phyloP scores from a whole-genome alignment of 495 filamentous ascomycete species.

The Aspergillus ellipticus region DNA sequence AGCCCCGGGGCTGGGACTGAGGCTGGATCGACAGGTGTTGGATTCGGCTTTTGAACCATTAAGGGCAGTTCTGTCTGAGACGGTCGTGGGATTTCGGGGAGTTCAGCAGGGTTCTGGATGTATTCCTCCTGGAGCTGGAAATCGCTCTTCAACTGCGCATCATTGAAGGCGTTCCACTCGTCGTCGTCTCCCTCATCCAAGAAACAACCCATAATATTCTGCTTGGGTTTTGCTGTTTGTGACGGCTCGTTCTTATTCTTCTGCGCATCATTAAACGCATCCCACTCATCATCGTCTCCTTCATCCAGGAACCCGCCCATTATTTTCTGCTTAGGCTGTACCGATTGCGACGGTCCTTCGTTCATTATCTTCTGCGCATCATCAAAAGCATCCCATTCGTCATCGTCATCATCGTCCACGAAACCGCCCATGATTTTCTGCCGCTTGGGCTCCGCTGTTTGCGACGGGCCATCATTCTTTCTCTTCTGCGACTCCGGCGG shows the following conservation, averaged over 20 bases:
- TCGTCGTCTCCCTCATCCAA: slow-evolving; percentile 37
- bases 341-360: slow-evolving; percentile 35
- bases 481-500: slow-evolving; percentile 47
- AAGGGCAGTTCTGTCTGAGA: slow-evolving; percentile 1
- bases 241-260: slow-evolving; percentile 42
- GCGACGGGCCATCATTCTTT: slow-evolving; percentile 45
- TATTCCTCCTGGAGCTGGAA: slow-evolving; percentile 34
- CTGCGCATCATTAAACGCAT: slow-evolving; percentile 24
- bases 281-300: slow-evolving; percentile 38
- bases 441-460: slow-evolving; percentile 36
- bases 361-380: slow-evolving; percentile 47
- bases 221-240: slow-evolving; percentile 35
- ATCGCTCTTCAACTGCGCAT: slow-evolving; percentile 36
- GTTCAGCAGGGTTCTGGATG: slow-evolving; percentile 14
- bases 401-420: slow-evolving; percentile 36
- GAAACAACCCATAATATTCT: slow-evolving; percentile 46
- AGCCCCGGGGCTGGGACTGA: slow-evolving; percentile 7
- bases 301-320: slow-evolving; percentile 24
- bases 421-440: slow-evolving; percentile 47
- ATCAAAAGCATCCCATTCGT: slow-evolving; percentile 27
- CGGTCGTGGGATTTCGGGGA: slow-evolving; percentile 6
- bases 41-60: background rate
- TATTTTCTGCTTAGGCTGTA: slow-evolving; percentile 23
- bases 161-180: slow-evolving; percentile 20
- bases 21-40: background rate